Conservation (phyloP, 1,284 basidiomycete genomes). For the Cystobasidiaceae sp. region DNA sequence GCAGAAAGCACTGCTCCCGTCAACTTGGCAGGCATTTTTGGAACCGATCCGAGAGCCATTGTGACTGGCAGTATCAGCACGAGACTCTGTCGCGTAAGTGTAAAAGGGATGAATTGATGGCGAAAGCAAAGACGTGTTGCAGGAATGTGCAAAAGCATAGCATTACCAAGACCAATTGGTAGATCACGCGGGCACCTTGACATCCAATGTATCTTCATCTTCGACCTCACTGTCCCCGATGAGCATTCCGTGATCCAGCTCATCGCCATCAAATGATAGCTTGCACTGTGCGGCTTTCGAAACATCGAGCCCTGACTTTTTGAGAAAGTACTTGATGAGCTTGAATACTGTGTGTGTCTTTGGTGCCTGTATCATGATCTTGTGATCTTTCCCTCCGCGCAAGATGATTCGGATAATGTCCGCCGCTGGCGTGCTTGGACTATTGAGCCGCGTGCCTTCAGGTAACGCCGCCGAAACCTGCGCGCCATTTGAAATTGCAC, state of each 20-base stretch:
- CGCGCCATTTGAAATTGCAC: background rate
- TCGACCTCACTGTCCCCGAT: conserved; percentile 18
- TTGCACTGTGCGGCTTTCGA: background rate
- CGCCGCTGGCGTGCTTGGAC: background rate
- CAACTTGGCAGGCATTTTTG: too few relatives aligned
- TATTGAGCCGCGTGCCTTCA: background rate
- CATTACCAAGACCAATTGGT: too few relatives aligned
- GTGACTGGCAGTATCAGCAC: too few relatives aligned
- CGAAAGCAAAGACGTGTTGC: too few relatives aligned
- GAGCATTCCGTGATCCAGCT: background rate
- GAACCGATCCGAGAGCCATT: too few relatives aligned
- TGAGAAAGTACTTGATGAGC: conserved; percentile 20
- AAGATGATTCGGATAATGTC: conserved; percentile 1
- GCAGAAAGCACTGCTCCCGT: too few relatives aligned
- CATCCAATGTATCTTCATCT: conserved; percentile 29
- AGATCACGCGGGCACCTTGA: conserved; percentile 13
- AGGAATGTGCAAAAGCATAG: too few relatives aligned
- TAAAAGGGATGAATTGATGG: too few relatives aligned
- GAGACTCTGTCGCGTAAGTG: too few relatives aligned
- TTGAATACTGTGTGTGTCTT: conserved; percentile 3
- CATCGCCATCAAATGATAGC: conserved; percentile 24
- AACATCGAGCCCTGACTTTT: background rate
- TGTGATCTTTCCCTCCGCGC: conserved; percentile 8
- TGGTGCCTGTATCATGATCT: conserved; percentile 4
- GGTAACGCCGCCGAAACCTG: background rate